These are phyloP conservation scores for Helianthus tuberosus DNA, from an alignment of 129 eudicot genomes.

Conservation along the genomic window DNA sequence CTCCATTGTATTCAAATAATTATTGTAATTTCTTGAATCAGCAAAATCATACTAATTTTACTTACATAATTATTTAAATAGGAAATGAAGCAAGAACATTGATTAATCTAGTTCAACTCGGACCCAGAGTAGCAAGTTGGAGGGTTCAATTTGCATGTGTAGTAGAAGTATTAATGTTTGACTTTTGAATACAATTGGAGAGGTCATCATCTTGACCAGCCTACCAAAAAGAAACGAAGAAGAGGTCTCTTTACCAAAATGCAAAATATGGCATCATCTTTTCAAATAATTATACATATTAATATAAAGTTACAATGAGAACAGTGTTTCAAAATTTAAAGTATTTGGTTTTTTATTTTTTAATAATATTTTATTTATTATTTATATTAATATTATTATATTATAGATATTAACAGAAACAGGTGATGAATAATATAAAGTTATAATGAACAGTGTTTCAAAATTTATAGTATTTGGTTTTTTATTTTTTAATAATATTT, in stretches of 20 bases:
- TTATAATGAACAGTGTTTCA: too few relatives aligned
- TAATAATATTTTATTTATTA: too few relatives aligned
- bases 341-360: too few relatives aligned
- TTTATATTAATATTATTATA: too few relatives aligned
- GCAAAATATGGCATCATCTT: not conserved
- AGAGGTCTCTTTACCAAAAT: slow-evolving; percentile 9
- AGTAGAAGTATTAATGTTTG: slow-evolving; percentile 6
- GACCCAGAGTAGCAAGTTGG: not conserved
- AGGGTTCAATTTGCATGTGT: not conserved
- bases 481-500: too few relatives aligned
- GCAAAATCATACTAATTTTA: not conserved
- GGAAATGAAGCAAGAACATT: not conserved
- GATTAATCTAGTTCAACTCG: not conserved
- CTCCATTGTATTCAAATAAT: too few relatives aligned
- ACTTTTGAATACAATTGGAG: slow-evolving; percentile 17
- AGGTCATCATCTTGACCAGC: slow-evolving; percentile 27
- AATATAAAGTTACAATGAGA: too few relatives aligned
- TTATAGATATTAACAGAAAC: too few relatives aligned
- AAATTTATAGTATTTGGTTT: too few relatives aligned
- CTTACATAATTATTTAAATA: not conserved
- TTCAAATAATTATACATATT: too few relatives aligned
- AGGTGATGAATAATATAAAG: too few relatives aligned
- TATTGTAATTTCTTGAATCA: not conserved
- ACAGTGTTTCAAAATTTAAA: too few relatives aligned
- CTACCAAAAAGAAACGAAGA: slow-evolving; percentile 29